phyloP scores from a whole-genome alignment of 345 rosid genomes.

The Aurinia saxatilis region DNA sequence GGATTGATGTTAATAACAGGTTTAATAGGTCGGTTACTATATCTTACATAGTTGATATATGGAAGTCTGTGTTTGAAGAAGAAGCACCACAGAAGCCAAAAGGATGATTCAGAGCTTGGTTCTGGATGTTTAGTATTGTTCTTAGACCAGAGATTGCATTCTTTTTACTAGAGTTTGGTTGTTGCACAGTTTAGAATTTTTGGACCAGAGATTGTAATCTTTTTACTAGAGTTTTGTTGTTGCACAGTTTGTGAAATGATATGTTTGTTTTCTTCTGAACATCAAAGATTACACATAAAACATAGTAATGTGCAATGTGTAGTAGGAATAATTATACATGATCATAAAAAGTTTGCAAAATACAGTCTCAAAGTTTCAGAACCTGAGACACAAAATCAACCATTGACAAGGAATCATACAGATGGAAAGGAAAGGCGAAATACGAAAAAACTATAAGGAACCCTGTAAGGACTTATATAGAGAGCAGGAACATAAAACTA shows the following conservation, averaged over 20 bases:
- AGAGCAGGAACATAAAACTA: not conserved
- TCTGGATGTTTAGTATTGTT: not conserved
- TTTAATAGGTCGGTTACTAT: not conserved
- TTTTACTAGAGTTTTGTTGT: too few species aligned
- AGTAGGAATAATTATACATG: not conserved
- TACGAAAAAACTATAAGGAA: not conserved
- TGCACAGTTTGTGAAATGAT: too few species aligned
- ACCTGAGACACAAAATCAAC: not conserved
- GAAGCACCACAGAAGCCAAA: not conserved
- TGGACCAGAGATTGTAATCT: too few species aligned
- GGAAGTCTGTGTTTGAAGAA: not conserved
- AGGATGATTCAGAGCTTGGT: not conserved
- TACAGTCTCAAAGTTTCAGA: constrained; percentile 12
- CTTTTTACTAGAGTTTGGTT: not conserved
- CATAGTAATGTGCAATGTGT: too few species aligned
- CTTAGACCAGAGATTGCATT: not conserved
- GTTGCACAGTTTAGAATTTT: not conserved
- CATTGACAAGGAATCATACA: not conserved
- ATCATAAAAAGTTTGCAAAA: not conserved
- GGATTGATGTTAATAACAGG: not conserved
- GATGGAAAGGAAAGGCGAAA: not conserved
- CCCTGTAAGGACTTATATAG: constrained; percentile 1
- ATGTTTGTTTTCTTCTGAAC: too few species aligned
- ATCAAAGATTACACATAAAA: too few species aligned
- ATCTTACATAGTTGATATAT: constrained; percentile 7